Base-by-base conservation (phyloP, 352 stramenopile genomes). In the Pythium phragmiticola region DNA sequence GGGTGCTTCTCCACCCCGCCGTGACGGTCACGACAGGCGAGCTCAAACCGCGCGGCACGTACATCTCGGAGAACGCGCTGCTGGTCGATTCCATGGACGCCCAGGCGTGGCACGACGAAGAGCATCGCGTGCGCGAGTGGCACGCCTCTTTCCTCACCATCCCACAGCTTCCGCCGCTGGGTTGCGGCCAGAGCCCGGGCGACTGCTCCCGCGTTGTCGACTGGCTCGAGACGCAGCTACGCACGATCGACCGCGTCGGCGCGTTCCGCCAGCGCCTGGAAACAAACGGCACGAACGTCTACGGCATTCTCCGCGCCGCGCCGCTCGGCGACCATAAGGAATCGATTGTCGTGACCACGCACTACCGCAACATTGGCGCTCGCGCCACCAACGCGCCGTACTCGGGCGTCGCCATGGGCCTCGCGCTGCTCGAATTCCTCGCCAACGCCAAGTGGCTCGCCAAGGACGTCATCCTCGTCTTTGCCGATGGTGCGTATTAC, bases 51-150 rank as follows among this genome's bases (percentile, higher is more conserved):
- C 75, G 88, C 21, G 82, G 82, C 9, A 96, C 88, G 42, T 96
- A 96, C 72, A 90, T 94, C 56, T 95, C 87, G 2, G 88, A 96
- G 73, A 96, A 96, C 58, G 88, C 85, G 50, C 73, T 96, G 54
- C 76, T 96, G 16, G 81, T 92, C 39, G 84, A 91, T 59, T 83
- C 82, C 47, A 88, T 88, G 57, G 76, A 85, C 48, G 73, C 82
- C 14, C 54, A 71, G 39, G 72, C 63, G 14, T 80, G 70, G 57
- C 65, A 79, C 49, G 37, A 69, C 9, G 77, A 88, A 41, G 79
- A 60, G 21, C 39, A 73, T 43, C 63, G 52, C 9, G 68, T 66
- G 34, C 66, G 66, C 11, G 23, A 16, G 3, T 76, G 74, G 50
- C 82, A 91, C 46, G 51, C 67, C 14, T 66, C 71, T 19, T 60